phyloP scores from a whole-genome alignment of 2,329 filamentous ascomycete genomes.

The Alternaria hordeiaustralica region DNA sequence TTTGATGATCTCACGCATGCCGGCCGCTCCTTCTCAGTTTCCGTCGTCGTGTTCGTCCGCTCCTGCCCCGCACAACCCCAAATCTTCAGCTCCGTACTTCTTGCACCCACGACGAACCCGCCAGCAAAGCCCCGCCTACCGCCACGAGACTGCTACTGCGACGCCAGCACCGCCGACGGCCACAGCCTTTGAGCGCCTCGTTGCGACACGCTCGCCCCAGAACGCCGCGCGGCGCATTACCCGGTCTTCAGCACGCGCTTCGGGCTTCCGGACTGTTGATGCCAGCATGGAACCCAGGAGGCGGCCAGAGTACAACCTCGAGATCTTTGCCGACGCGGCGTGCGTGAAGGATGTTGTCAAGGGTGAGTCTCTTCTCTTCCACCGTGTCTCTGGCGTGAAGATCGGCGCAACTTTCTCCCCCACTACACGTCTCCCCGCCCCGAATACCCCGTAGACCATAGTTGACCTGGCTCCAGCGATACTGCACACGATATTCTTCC shows the following conservation, averaged over 20 bases:
- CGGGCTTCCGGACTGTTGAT: constrained; percentile 24
- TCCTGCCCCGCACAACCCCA: constrained; percentile 18
- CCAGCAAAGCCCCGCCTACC: background rate
- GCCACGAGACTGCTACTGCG: background rate
- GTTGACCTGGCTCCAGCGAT: constrained; percentile 65
- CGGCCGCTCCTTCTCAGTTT: constrained; percentile 14
- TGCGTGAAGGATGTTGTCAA: constrained; percentile 92
- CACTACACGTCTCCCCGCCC: constrained; percentile 14
- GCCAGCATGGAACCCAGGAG: constrained; percentile 66
- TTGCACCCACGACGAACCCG: constrained; percentile 6
- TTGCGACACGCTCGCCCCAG: constrained; percentile 13
- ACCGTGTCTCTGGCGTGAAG: constrained; percentile 1
- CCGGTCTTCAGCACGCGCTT: constrained; percentile 15
- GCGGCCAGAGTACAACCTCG: constrained; percentile 88
- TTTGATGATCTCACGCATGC: constrained; percentile 29
- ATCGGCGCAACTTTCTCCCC: constrained; percentile 9
- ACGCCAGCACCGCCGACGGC: background rate
- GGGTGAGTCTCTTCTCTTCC: constrained; percentile 62
- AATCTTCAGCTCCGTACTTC: constrained; percentile 16
- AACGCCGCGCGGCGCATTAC: constrained; percentile 21
- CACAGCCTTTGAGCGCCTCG: constrained; percentile 5
- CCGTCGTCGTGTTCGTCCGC: constrained; percentile 19
- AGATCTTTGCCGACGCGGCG: constrained; percentile 88
- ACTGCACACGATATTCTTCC: constrained; percentile 98
- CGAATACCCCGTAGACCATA: constrained; percentile 5